phyloP scores from a whole-genome alignment of 768 basidiomycete species.

The Macrolepiota albuminosa region DNA sequence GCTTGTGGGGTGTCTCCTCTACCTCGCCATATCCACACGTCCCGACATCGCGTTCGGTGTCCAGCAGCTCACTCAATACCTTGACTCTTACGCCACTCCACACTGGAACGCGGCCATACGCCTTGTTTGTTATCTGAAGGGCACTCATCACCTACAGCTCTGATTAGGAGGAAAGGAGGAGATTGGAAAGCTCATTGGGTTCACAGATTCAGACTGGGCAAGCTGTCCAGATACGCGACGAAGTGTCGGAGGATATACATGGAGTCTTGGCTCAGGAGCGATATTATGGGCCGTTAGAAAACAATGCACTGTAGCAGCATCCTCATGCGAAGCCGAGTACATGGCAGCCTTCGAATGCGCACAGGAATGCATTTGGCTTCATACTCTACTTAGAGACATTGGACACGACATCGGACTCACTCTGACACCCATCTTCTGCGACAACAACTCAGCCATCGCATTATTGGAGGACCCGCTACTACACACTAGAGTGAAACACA shows the following conservation, averaged over 20 bases:
- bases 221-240: too few relatives aligned
- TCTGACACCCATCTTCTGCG: not conserved
- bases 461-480: not conserved
- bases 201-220: not conserved
- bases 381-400: not conserved
- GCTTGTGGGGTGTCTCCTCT: too few relatives aligned
- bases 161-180: not conserved
- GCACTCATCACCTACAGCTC: too few relatives aligned
- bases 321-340: too few relatives aligned
- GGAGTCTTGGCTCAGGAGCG: not conserved
- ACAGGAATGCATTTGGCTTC: not conserved
- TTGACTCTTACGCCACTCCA: not conserved
- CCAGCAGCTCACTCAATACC: not conserved
- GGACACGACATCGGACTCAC: not conserved
- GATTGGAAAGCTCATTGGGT: not conserved
- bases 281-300: not conserved
- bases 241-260: not conserved
- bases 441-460: not conserved
- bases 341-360: too few relatives aligned
- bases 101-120: too few relatives aligned
- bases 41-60: too few relatives aligned
- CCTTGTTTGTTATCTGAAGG: too few relatives aligned
- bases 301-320: not conserved
- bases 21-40: not conserved
- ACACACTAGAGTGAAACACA: not conserved